Conservation (phyloP, 192 early-diverging fungal species). For the Coemansia sp. region DNA sequence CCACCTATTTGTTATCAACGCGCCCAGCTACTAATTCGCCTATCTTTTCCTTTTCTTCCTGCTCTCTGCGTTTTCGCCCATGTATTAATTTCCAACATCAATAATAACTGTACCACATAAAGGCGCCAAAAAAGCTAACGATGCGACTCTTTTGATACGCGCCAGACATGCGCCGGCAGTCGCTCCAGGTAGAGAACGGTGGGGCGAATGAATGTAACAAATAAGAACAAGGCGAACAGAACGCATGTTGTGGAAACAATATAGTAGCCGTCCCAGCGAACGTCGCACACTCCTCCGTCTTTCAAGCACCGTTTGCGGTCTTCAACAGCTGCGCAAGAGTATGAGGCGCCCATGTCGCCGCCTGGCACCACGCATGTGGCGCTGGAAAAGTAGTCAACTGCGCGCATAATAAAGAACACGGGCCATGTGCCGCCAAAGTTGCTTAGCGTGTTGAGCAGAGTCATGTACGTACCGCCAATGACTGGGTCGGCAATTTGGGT, state of each 20-base stretch:
- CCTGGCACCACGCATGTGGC: constrained; percentile 62
- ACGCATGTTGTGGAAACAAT: constrained; percentile 68
- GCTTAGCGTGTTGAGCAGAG: constrained; percentile 85
- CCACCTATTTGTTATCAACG: constrained; percentile 67
- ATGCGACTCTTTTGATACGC: constrained; percentile 38
- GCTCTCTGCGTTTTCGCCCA: too few species aligned
- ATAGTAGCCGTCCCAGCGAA: constrained; percentile 84
- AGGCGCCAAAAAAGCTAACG: too few species aligned
- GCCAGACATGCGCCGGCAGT: constrained; percentile 43
- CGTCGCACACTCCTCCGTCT: constrained; percentile 64
- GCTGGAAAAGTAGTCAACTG: constrained; percentile 87
- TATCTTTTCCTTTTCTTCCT: too few species aligned
- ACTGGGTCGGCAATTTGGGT: constrained; percentile 91
- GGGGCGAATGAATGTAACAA: constrained; percentile 59
- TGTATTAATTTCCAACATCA: neutral
- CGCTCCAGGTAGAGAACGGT: constrained; percentile 58
- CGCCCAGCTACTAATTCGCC: constrained; percentile 72
- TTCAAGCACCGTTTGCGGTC: constrained; percentile 58
- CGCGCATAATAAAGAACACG: constrained; percentile 84
- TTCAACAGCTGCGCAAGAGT: constrained; percentile 63
- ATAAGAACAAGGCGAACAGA: constrained; percentile 59
- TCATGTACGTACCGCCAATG: constrained; percentile 89
- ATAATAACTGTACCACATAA: neutral
- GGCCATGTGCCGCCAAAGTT: constrained; percentile 99
- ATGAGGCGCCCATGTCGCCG: constrained; percentile 34